Evolutionary conservation across 2,329 filamentous ascomycete genomes (phyloP).

Genomic region (Cladosporium sphaerospermum): DNA sequence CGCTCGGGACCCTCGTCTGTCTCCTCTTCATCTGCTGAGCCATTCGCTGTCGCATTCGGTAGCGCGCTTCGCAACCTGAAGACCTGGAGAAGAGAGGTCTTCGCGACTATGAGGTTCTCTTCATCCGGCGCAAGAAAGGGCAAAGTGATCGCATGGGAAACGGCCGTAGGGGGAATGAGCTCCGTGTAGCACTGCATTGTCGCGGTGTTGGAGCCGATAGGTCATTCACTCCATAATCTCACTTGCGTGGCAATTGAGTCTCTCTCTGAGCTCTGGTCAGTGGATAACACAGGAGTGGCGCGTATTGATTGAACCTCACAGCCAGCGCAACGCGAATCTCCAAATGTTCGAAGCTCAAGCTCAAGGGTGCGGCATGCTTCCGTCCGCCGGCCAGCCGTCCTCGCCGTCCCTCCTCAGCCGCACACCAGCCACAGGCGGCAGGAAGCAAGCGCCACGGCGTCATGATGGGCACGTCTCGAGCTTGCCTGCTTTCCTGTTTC

Average conservation of each 20-base stretch:
- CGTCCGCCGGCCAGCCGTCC: neutral
- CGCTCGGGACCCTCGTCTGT: conserved; percentile 11
- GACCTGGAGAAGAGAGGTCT: conserved; percentile 87
- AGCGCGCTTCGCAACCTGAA: conserved; percentile 48
- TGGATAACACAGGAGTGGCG: too few species aligned
- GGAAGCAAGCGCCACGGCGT: neutral
- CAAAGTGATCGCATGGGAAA: conserved; percentile 77
- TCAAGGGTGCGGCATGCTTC: neutral
- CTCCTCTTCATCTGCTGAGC: neutral
- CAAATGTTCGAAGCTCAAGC: neutral
- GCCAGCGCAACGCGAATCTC: neutral
- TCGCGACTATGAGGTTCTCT: conserved; percentile 83
- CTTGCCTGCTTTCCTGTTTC: neutral
- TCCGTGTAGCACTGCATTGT: conserved; percentile 97
- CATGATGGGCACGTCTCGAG: neutral
- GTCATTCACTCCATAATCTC: conserved; percentile 3
- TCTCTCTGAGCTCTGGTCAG: neutral
- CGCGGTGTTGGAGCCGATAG: neutral
- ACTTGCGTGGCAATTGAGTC: neutral
- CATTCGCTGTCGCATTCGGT: neutral
- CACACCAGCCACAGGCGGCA: neutral
- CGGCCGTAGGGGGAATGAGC: conserved; percentile 86
- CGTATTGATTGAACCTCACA: too few species aligned
- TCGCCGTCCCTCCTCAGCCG: neutral
- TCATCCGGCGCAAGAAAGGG: conserved; percentile 70